Evolutionary conservation across 371 early-diverging fungal genomes (phyloP).

Genomic region (Rhizomucor pusillus): DNA sequence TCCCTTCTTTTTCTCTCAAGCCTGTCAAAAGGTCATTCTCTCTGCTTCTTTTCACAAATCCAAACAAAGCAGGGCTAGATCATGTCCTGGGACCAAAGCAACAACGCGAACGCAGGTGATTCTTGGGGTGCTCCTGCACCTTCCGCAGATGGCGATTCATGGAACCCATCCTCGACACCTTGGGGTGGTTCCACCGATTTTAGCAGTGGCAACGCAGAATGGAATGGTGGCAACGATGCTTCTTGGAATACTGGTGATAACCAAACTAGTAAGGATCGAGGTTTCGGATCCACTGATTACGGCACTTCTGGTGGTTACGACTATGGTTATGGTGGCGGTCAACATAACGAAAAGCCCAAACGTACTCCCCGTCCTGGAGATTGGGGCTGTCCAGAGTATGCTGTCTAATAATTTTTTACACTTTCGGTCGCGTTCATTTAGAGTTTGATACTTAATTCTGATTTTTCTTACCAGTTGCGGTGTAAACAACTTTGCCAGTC

Average conservation of each 20-base stretch:
- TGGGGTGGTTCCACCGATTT: conserved; percentile 15
- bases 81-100: conserved; percentile 24
- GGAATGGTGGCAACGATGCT: conserved; percentile 4
- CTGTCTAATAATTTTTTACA: not conserved
- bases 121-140: conserved; percentile 14
- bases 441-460: not conserved
- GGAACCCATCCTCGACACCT: conserved; percentile 9
- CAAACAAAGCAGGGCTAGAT: not conserved
- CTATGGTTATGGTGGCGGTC: conserved; percentile 7
- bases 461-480: conserved; percentile 58
- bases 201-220: conserved; percentile 1
- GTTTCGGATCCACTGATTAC: not conserved
- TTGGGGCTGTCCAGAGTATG: conserved; percentile 66
- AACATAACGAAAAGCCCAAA: conserved; percentile 3
- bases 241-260: conserved; percentile 7
- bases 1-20: too few species aligned
- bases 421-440: not conserved
- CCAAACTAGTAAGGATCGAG: conserved; percentile 4
- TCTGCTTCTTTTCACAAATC: too few species aligned
- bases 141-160: conserved; percentile 12
- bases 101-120: conserved; percentile 13
- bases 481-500: conserved; percentile 45
- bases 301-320: conserved; percentile 6
- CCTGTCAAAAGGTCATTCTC: too few species aligned
- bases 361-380: conserved; percentile 54